Evolutionary conservation across 2,329 filamentous ascomycete genomes (phyloP).

Genomic region (Cercospora zeina): DNA sequence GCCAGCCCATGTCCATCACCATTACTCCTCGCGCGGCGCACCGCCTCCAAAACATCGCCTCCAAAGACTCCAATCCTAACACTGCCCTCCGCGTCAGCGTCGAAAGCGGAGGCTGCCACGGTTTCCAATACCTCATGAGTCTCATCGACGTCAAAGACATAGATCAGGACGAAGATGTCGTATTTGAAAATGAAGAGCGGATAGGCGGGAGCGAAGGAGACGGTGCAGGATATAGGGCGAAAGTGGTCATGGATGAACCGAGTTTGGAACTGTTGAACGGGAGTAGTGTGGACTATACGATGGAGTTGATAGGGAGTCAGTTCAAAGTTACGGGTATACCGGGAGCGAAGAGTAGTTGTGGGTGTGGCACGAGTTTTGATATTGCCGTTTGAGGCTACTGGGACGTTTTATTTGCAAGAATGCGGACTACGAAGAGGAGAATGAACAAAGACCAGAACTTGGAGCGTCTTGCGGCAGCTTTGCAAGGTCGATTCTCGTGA

Average conservation of each 20-base stretch:
- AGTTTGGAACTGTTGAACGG: slow-evolving; percentile 87
- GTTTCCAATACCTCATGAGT: slow-evolving; percentile 96
- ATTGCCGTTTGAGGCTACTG: slow-evolving; percentile 56
- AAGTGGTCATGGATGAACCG: slow-evolving; percentile 82
- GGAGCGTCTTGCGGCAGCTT: no score
- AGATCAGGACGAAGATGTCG: slow-evolving; percentile 75
- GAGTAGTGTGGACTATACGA: slow-evolving; percentile 94
- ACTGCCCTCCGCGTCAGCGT: slow-evolving; percentile 89
- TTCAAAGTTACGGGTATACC: slow-evolving; percentile 98
- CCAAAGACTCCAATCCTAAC: slow-evolving; percentile 63
- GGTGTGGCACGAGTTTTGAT: slow-evolving; percentile 96
- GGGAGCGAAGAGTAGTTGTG: slow-evolving; percentile 86
- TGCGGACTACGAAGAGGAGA: neutral
- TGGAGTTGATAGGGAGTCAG: slow-evolving; percentile 90
- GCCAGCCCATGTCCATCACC: slow-evolving; percentile 77
- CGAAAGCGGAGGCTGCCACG: slow-evolving; percentile 92
- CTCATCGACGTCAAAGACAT: slow-evolving; percentile 63
- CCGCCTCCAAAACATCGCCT: slow-evolving; percentile 68
- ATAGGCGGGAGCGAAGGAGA: slow-evolving; percentile 23
- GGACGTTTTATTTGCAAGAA: neutral
- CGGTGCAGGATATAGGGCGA: slow-evolving; percentile 58
- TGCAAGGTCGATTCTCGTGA: no score
- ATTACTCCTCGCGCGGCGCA: slow-evolving; percentile 78
- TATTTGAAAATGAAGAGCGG: slow-evolving; percentile 68
- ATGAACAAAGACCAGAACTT: neutral